A percentile compares a stretch with the other conserved stretches of the same genome.
Conservation (phyloP, 805 yeast genomes). For the Wickerhamiella brachini region DNA sequence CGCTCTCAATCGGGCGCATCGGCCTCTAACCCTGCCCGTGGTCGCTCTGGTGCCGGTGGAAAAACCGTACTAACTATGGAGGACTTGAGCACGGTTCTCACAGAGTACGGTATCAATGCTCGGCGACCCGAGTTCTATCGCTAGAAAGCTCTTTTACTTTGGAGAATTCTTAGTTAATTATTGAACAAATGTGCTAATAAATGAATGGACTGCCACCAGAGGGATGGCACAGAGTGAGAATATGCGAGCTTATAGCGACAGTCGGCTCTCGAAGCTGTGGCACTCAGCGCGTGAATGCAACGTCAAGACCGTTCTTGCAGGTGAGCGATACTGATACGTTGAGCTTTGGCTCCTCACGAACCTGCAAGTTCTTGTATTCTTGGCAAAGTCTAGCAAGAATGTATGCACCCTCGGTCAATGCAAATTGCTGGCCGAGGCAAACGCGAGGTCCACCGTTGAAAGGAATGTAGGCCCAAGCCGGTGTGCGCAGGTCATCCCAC, state of each 20-base stretch:
- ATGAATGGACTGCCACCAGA: no score
- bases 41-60: constrained; percentile 25
- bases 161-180: no score
- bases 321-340: not conserved
- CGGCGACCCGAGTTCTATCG: constrained; percentile 91
- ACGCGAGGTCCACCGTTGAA: constrained; percentile 37
- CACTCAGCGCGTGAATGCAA: not conserved
- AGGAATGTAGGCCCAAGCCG: constrained; percentile 30
- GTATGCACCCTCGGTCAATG: constrained; percentile 33
- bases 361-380: constrained; percentile 9
- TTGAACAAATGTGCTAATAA: no score
- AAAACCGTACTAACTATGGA: constrained; percentile 86
- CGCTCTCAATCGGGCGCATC: constrained; percentile 76
- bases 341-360: not conserved
- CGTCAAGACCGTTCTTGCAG: not conserved
- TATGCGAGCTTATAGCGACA: no score
- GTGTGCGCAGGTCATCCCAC: constrained; percentile 19
- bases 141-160: no score
- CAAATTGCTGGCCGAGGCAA: constrained; percentile 37
- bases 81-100: constrained; percentile 80
- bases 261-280: no score
- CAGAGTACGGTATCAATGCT: constrained; percentile 84
- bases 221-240: no score
- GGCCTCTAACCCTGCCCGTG: constrained; percentile 37
- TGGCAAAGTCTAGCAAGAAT: constrained; percentile 28